A percentile compares a stretch with the other conserved stretches of the same genome.
Conservation (phyloP, 1,284 basidiomycete genomes). For the Leccinum griseonigrum region DNA sequence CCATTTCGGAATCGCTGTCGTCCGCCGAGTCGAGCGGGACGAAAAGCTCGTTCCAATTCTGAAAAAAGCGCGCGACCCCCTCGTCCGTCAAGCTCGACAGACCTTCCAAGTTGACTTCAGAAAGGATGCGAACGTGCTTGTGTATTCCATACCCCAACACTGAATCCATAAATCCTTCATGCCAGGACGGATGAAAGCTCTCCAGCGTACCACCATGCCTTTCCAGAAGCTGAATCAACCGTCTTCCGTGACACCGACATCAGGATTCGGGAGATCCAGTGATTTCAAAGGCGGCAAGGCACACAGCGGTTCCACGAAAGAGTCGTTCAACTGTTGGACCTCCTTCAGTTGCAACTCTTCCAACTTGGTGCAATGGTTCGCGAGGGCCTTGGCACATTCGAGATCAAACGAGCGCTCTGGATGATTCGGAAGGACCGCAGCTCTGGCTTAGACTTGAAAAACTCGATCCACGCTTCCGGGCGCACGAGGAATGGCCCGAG, state of each 20-base stretch:
- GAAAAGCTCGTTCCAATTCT: constrained; percentile 25
- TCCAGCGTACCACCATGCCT: constrained; percentile 39
- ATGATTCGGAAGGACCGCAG: constrained; percentile 78
- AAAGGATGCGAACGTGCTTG: constrained; percentile 50
- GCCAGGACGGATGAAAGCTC: constrained; percentile 65
- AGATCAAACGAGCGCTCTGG: constrained; percentile 85
- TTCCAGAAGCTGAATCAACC: constrained; percentile 58
- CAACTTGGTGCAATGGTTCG: constrained; percentile 59
- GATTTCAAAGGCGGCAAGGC: constrained; percentile 46
- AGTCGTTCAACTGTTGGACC: constrained; percentile 70
- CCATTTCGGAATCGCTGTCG: constrained; percentile 16
- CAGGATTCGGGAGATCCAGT: constrained; percentile 62
- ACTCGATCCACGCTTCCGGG: constrained; percentile 70
- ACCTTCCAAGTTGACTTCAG: constrained; percentile 56
- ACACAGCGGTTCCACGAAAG: constrained; percentile 56
- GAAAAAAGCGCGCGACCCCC: constrained; percentile 71
- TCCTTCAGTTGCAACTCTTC: constrained; percentile 77
- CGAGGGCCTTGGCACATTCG: constrained; percentile 64
- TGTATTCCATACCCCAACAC: constrained; percentile 64
- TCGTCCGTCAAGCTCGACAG: constrained; percentile 66
- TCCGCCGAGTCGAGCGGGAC: constrained; percentile 7
- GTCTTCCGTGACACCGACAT: constrained; percentile 52
- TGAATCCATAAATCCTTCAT: constrained; percentile 53
- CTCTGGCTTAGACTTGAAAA: constrained; percentile 63
- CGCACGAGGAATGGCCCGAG: constrained; percentile 89